Base-by-base conservation (phyloP, 345 rosid genomes). In the Cardamine chenopodiifolia region DNA sequence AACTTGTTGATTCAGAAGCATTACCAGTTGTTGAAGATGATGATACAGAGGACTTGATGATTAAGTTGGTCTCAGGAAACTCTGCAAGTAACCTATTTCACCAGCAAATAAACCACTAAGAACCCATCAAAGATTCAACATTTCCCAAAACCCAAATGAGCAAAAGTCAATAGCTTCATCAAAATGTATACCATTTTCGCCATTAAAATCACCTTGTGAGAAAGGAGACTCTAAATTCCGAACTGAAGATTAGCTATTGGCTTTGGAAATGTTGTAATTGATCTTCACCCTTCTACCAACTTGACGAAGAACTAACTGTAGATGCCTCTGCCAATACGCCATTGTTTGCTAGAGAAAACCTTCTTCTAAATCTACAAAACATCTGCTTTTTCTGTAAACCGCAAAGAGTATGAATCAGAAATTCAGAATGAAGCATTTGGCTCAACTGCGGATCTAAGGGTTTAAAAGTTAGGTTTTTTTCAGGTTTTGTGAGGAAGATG, bases 241-340 rank as follows among this genome's bases (percentile, higher is more conserved):
- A 57, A 73, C 44, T 0, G 70, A 76, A 48, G 83, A 72, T 66
- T 44, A 44, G 49, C 66, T 76, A 53, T 49, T 72, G 22, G 84
- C 58, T 32, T 60, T 60, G 1, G 80, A 67, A 71, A 71, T 76
- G 79, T 39, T 39, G 44, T 69, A 59, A 62, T 66, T 66, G 26
- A 57, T 76, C 69, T 57, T 88, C 57, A 78, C 82, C 53, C 80
- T 78, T 70, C 71, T 86, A 57, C 81, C 82, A 65, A 82, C 77
- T 39, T 78, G 88, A 61, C 83, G 84, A 78, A 88, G 29, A 18
- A 76, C 58, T 2, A 70, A 68, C 71, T 81, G 93, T 37, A 93
- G 68, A 78, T 86, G 75, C 68, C 88, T 85, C 81, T 82, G 93
- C 96, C 97, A 89, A 22, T 84, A 86, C 77, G 81, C 89, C 98